A percentile compares a stretch with the other conserved stretches of the same genome.
Conservation (phyloP, 768 basidiomycete genomes). For the Suillus ampliporus region DNA sequence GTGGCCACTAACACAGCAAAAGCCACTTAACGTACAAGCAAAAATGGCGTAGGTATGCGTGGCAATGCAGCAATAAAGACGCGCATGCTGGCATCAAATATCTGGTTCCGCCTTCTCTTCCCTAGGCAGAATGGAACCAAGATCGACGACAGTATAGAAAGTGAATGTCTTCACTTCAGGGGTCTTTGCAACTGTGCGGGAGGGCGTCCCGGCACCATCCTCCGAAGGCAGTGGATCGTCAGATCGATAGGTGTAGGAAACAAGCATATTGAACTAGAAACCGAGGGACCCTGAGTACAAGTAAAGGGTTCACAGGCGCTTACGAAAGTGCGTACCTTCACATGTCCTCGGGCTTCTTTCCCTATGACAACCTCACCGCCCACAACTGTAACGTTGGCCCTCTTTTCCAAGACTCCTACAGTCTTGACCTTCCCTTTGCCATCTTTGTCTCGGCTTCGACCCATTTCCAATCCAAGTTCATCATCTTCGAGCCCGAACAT, state of each 20-base stretch:
- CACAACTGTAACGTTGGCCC: conserved; percentile 88
- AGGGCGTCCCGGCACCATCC: conserved; percentile 55
- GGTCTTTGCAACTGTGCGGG: conserved; percentile 50
- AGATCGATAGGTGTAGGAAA: conserved; percentile 92
- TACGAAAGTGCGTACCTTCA: conserved; percentile 63
- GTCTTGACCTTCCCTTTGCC: conserved; percentile 56
- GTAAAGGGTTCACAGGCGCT: background rate
- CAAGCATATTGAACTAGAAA: conserved; percentile 87
- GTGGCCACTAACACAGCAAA: background rate
- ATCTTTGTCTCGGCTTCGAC: conserved; percentile 51
- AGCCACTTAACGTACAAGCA: background rate
- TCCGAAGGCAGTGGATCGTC: conserved; percentile 81
- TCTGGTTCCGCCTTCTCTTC: conserved; percentile 49
- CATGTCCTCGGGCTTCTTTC: conserved; percentile 74
- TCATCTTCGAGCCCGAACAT: conserved; percentile 67
- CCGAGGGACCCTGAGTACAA: conserved; percentile 4
- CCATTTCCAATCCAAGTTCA: conserved; percentile 39
- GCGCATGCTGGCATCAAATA: conserved; percentile 12
- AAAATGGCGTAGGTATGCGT: background rate
- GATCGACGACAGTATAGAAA: conserved; percentile 85
- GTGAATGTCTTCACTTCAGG: conserved; percentile 88
- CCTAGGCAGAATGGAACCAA: conserved; percentile 71
- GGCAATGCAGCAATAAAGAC: background rate
- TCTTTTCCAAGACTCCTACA: conserved; percentile 85
- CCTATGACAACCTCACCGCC: conserved; percentile 89